Base-by-base conservation (phyloP, 2,329 filamentous ascomycete genomes). In the Chrysoporthe austroafricana region DNA sequence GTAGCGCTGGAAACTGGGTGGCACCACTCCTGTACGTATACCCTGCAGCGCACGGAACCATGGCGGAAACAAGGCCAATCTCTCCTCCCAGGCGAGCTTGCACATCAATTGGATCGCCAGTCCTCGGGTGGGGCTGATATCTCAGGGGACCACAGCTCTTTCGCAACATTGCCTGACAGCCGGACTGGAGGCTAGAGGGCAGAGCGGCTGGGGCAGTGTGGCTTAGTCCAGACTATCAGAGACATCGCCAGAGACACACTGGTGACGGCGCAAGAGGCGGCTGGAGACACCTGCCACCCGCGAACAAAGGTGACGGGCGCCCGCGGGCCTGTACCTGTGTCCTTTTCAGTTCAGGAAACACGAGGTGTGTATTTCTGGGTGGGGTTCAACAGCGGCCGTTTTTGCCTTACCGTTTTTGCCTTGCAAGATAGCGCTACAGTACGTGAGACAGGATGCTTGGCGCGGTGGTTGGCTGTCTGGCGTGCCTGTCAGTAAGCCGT, bases 161-260 rank as follows among this genome's bases (percentile, higher is more conserved):
- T 18, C 16, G 36, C n/a, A 39, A 14, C 18, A 59, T 59, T 42
- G 57, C 39, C 36, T 59, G 57, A 44, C 57, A 44, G 57, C 32
- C 32, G 26, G n/a, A 14, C 4, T 57, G 16, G 34, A 57, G 32
- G 54, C 34, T n/a, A 60, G 6, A 62, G 14, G 32, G 59, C 13
- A 16, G 54, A 18, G 34, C 18, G 46, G 18, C 46, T 9, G 14
- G 13, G 43, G 43, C 21, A 50, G 44, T 50, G 39, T 44, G 48
- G 52, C 61, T 62, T 46, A 62, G 61, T 62, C n/a, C 42, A 64
- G 62, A 36, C 42, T 36, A 64, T 21, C 9, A 58, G 62, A 59
- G n/a, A 61, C 42, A 44, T 61, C n/a, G 46, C 42, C 42, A 44
- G 62, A 85, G 26, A 26, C 26, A 84, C 84, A 79, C 42, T 46